A percentile compares a stretch with the other conserved stretches of the same genome.
Conservation (phyloP, 2,329 filamentous ascomycete genomes). For the Cladosporium colombiae region DNA sequence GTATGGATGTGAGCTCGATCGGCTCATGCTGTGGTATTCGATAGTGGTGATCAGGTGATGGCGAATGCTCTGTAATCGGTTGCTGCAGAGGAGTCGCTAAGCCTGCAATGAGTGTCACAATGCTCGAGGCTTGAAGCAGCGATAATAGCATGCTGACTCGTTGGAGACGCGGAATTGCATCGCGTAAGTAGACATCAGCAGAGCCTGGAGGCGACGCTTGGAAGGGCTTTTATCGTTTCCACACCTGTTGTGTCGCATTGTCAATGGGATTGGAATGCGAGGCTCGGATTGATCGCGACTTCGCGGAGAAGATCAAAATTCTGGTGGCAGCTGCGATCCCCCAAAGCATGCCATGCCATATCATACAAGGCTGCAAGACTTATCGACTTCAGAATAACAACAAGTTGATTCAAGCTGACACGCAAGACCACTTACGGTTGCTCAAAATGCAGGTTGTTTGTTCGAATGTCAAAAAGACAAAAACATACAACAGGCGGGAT, state of each 20-base stretch:
- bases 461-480: no score
- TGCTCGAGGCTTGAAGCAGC: neutral
- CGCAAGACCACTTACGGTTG: no score
- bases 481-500: no score
- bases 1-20: neutral
- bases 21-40: neutral
- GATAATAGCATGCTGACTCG: neutral
- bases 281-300: neutral
- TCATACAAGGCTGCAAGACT: neutral
- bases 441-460: no score
- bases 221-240: neutral
- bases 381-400: no score
- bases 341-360: no score
- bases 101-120: neutral
- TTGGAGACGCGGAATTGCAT: neutral
- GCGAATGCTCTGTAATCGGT: neutral
- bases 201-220: neutral
- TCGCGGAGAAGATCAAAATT: neutral
- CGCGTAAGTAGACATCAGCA: neutral
- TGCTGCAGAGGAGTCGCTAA: neutral
- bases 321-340: neutral
- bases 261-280: neutral
- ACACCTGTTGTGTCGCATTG: neutral
- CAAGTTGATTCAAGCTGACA: no score
- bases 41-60: neutral